phyloP scores from a whole-genome alignment of 371 early-diverging fungal genomes.

The Rhizomucor miehei region DNA sequence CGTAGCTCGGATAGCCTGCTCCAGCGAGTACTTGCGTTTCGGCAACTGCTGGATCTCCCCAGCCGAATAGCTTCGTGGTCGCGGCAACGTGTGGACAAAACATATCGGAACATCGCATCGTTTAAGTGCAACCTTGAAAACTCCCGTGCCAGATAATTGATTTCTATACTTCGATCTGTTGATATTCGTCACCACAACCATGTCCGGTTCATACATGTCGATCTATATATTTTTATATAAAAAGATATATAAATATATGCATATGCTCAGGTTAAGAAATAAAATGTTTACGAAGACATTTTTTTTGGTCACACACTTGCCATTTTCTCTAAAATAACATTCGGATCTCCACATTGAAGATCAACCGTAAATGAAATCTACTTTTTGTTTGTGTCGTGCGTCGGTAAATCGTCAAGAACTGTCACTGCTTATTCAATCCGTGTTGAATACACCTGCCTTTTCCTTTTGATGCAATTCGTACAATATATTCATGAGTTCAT shows the following conservation, averaged over 20 bases:
- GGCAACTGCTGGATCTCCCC: constrained; percentile 2
- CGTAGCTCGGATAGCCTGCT: too few species aligned
- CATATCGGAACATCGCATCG: constrained; percentile 6
- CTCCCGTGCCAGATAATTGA: constrained; percentile 15
- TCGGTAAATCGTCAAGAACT: too few species aligned
- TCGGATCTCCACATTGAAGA: neutral
- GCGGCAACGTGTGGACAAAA: constrained; percentile 4
- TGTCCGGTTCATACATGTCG: constrained; percentile 9
- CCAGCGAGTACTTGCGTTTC: constrained; percentile 9
- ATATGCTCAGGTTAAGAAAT: neutral
- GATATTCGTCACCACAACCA: constrained; percentile 3
- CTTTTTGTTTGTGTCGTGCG: neutral
- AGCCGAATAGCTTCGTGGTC: constrained; percentile 1
- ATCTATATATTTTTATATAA: constrained; percentile 2
- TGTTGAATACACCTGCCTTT: constrained; percentile 2
- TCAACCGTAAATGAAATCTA: constrained; percentile 1
- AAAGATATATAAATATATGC: neutral
- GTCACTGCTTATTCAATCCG: too few species aligned
- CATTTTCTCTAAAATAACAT: neutral
- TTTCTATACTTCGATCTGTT: constrained; percentile 1
- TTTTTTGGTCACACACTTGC: neutral
- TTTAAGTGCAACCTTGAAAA: constrained; percentile 9
- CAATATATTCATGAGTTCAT: constrained; percentile 6
- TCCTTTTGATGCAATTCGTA: constrained; percentile 7
- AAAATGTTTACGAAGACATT: neutral